Conservation (phyloP, 75 land plant species). For the Picea sitchensis region DNA sequence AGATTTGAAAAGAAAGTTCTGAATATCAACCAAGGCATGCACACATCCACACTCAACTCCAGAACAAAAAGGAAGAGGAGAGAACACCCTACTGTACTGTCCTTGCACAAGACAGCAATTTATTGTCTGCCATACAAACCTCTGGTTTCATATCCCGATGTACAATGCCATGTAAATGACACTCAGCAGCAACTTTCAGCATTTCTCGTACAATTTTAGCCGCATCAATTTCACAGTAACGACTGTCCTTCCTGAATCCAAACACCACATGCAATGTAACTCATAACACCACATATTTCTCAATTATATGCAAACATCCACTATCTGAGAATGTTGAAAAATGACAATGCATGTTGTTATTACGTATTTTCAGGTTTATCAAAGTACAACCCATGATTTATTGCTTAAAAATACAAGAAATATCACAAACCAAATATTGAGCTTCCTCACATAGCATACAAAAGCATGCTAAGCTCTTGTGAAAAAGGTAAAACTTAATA, state of each 20-base stretch:
- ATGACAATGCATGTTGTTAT: neutral
- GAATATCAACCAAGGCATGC: neutral
- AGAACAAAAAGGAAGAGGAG: neutral
- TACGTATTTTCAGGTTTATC: neutral
- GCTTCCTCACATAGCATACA: too few relatives aligned
- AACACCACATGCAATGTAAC: neutral
- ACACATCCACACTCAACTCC: constrained; percentile 4
- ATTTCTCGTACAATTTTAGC: constrained; percentile 42
- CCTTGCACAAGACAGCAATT: neutral
- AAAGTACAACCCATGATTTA: neutral
- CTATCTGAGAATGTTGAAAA: neutral
- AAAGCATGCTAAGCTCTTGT: too few relatives aligned
- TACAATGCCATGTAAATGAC: constrained; percentile 51
- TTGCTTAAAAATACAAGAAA: neutral
- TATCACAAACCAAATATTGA: neutral
- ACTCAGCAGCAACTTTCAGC: constrained; percentile 45
- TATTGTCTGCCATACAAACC: constrained; percentile 11
- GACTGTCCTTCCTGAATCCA: constrained; percentile 31
- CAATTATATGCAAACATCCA: neutral
- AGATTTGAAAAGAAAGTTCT: constrained; percentile 27
- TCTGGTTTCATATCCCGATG: constrained; percentile 53
- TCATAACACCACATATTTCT: neutral
- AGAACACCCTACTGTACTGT: neutral
- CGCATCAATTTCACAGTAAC: constrained; percentile 46
- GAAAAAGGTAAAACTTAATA: too few relatives aligned